Base-by-base conservation (phyloP, 2,329 filamentous ascomycete genomes). In the Alternaria atra region DNA sequence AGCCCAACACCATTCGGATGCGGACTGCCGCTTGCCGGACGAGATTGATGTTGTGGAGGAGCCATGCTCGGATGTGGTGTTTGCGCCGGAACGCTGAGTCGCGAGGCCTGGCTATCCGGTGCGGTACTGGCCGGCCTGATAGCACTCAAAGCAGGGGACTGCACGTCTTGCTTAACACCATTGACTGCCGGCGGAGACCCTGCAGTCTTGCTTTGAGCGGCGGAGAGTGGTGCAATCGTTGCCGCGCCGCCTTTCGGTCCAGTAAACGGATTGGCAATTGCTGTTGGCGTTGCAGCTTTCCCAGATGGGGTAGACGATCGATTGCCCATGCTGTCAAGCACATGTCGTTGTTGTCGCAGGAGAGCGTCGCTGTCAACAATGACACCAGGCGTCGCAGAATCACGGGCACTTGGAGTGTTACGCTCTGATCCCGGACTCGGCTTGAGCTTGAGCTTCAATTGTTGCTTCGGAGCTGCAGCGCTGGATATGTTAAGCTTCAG, bases 401-500 rank as follows among this genome's bases (percentile, higher is more conserved):
- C 80, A 60, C 75, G 79, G 63, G 66, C 79, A 53, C 51, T 77
- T 66, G 75, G 81, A 0, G 78, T 80, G 56, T 80, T 79, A 1
- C 79, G 70, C 57, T 78, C 73, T 10, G 78, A 78, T 60, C 73
- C 67, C 64, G 78, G 70, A 64, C 79, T 77, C 73, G 84, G 79
- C 55, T 72, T 70, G 35, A 76, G 69, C 80, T 87, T 89, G 55
- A 93, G 86, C 20, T 89, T 94, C 57, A 94, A 89, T 42, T 80
- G 78, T 57, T 83, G 73, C 52, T 79, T 76, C 3, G 71, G 65
- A 32, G 69, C 62, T 34, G 67, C 67, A 27, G 68, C 64, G 13
- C 66, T 65, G 40, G 85, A 83, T 73, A 93, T 85, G 77, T 91
- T 94, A 57, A 97, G 84, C 79, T 93, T 96, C 71, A 96, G 91